Base-by-base conservation (phyloP, 495 filamentous ascomycete genomes). In the Xylaria flabelliformis region DNA sequence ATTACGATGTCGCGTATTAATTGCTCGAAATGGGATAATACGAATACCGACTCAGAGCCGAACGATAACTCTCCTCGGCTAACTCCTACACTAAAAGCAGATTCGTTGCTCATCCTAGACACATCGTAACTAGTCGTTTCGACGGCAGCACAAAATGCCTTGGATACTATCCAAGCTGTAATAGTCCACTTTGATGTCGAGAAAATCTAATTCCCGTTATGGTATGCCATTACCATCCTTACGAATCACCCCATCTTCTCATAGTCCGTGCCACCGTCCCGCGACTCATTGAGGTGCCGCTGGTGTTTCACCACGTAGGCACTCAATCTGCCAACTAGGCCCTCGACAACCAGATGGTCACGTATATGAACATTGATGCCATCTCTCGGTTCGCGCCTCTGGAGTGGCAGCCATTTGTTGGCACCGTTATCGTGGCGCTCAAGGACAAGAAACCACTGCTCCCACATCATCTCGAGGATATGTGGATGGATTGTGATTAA, bases 301-400 rank as follows among this genome's bases (percentile, higher is more conserved):
- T 62, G 7, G 59, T 62, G 34, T 62, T 41, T 19, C 12, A 62
- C n/a, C 59, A 36, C n/a, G 19, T 62, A 12, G 59, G 59, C 59
- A 64, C 39, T 17, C 36, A 2, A n/a, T 42, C 61, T 21, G 13
- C 21, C 5, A 26, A 44, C 61, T 8, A n/a, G 12, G 9, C 61
- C 39, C 61, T 64, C 61, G 61, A 64, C 58, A 61, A 61, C 4
- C 58, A 61, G 19, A 61, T 39, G 9, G 19, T 13, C 9, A 59
- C 61, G 39, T 64, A 64, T 44, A 24, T 64, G 10, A 64, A 44
- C 39, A 44, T 64, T 8, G n/a, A 64, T 44, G n/a, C 39, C n/a
- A 10, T 7, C 10, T 64, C 61, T 5, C 5, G 61, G 21, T 64
- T 64, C 19, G 61, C 39, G 36, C 61, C 39, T 2, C 61, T 21